Base-by-base conservation (phyloP, 208 protist genomes). In the Herpetomonas samuelpessoai region DNA sequence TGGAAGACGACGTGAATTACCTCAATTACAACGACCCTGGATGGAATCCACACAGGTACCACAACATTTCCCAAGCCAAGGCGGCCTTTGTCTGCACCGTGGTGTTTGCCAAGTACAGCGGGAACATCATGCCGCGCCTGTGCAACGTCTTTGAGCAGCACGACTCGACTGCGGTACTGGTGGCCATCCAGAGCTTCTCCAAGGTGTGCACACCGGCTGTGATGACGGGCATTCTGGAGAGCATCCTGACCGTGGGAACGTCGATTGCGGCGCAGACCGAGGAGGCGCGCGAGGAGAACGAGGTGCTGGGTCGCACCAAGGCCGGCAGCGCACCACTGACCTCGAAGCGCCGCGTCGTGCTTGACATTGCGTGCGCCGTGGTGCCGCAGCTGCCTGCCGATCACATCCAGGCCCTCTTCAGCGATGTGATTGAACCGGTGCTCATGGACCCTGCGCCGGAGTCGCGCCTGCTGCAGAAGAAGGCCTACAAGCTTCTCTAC, bases 401-500 rank as follows among this genome's bases (percentile, higher is more conserved):
- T 53, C 71, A 95, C 60, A 49, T 95, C 9, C 45, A 51, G 49
- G 60, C 52, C 30, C 67, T 95, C 22, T 92, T 85, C 56, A 67
- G 76, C 31, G 74, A 90, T 30, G 76, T 95, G 24, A 83, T 95
- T 48, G 88, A 95, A 69, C 88, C 88, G 0, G 81, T 95, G 1
- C 71, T 95, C 19, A 72, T 86, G 64, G 84, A 95, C 59, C 85
- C 77, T 48, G 52, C 81, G 31, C 84, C 85, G 27, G 80, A 89
- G 59, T 89, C 79, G 12, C 82, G 85, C 3, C 65, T 91, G 35
- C 68, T 95, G 55, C 88, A 95, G 69, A 95, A 95, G 69, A 95
- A 95, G 53, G 88, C 88, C 1, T 95, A 95, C 76, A 95, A 95
- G 68, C 73, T 95, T 49, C 80, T 95, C 53, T 83, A 80, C 39